These are phyloP conservation scores for Protomyces macrosporus DNA, from an alignment of 1,139 yeast genomes.

Conservation along the genomic window DNA sequence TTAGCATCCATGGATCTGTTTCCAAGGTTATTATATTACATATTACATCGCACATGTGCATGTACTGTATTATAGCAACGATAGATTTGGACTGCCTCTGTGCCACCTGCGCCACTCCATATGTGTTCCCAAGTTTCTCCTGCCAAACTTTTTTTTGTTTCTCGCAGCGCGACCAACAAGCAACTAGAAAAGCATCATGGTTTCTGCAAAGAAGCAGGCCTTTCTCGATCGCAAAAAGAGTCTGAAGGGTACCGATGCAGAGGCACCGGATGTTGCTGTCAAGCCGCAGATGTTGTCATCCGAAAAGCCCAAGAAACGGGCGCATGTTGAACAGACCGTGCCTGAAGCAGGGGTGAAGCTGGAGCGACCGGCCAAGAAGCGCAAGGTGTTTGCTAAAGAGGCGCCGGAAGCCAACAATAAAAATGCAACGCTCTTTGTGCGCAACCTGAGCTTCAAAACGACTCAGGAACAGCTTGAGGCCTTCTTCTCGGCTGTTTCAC, in stretches of 20 bases:
- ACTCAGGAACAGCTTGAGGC: conserved; percentile 68
- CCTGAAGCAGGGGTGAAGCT: neutral
- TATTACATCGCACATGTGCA: no score
- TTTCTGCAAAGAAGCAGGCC: conserved; percentile 23
- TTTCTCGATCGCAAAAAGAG: conserved; percentile 16
- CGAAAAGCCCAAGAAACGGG: neutral
- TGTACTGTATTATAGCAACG: neutral
- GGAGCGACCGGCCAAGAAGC: neutral
- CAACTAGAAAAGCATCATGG: neutral
- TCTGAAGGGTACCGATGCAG: neutral
- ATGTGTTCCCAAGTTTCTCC: no score
- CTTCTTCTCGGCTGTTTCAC: conserved; percentile 88
- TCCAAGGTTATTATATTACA: neutral
- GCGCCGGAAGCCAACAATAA: conserved; percentile 11
- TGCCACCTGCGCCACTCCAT: neutral
- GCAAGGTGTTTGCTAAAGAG: conserved; percentile 2
- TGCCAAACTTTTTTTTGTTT: neutral
- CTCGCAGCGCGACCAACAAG: neutral
- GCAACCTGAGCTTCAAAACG: conserved; percentile 77
- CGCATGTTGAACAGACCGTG: neutral
- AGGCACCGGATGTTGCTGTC: neutral
- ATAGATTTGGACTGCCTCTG: neutral
- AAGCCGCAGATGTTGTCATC: neutral
- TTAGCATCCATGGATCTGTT: neutral
- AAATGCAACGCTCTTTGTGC: conserved; percentile 52